Conservation (phyloP, 768 basidiomycete genomes). For the Pulveroboletus sp. region DNA sequence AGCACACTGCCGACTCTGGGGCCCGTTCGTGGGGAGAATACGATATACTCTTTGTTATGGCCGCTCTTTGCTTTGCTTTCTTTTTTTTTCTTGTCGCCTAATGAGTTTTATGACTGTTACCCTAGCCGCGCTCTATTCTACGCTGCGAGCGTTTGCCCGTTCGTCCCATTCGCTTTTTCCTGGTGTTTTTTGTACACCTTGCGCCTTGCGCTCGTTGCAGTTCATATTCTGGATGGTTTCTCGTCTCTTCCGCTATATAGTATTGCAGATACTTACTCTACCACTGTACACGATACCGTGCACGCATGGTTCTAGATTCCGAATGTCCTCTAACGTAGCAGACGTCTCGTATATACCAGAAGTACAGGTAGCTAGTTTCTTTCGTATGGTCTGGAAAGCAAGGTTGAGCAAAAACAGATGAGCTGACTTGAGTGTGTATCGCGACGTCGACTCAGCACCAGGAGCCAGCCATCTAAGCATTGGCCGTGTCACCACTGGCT, state of each 20-base stretch:
- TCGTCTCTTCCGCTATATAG: constrained; percentile 2
- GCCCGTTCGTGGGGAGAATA: background rate
- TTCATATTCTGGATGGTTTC: constrained; percentile 3
- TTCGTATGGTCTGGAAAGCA: too few relatives aligned
- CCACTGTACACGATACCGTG: constrained; percentile 12
- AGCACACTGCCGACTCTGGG: background rate
- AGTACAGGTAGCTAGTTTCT: background rate
- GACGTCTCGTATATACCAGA: constrained; percentile 6
- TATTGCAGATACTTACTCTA: constrained; percentile 14
- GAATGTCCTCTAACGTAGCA: background rate
- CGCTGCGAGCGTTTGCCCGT: constrained; percentile 5
- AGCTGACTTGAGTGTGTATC: too few relatives aligned
- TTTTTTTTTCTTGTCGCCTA: background rate
- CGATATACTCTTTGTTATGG: background rate
- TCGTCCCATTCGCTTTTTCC: background rate
- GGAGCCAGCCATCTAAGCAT: too few relatives aligned
- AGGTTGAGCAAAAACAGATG: background rate
- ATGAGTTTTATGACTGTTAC: constrained; percentile 3
- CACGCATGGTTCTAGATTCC: constrained; percentile 3
- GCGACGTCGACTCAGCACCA: too few relatives aligned
- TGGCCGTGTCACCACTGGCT: too few relatives aligned
- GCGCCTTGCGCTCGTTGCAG: background rate
- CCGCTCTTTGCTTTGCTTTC: background rate
- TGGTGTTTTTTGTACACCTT: background rate
- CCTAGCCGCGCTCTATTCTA: constrained; percentile 13